A percentile compares a stretch with the other conserved stretches of the same genome.
Evolutionary conservation across 2,329 filamentous ascomycete genomes (phyloP).

Genomic region (Ophiostoma sp.): DNA sequence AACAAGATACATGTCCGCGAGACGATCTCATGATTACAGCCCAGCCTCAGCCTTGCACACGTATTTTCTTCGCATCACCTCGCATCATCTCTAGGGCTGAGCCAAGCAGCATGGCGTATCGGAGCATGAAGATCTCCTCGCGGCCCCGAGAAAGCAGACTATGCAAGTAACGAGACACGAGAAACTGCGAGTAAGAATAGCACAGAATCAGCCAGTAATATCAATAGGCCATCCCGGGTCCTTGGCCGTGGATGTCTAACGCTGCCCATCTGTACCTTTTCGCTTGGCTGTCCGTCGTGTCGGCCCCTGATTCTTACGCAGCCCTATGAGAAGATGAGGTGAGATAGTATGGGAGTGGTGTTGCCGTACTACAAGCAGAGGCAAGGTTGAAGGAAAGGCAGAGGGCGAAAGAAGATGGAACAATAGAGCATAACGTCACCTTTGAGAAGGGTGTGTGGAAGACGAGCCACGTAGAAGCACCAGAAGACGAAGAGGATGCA

Average conservation of each 20-base stretch:
- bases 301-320: conserved; percentile 1
- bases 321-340: not conserved
- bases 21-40: conserved; percentile 1
- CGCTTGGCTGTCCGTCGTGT: not conserved
- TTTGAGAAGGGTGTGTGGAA: not conserved
- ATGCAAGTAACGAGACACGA: not conserved
- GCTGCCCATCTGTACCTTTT: not conserved
- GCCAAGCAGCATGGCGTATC: not conserved
- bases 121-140: not conserved
- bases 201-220: not conserved
- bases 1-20: not conserved
- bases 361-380: not conserved
- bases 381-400: not conserved
- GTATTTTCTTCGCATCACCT: not conserved
- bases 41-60: conserved; percentile 1
- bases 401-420: not conserved
- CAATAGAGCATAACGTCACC: not conserved
- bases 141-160: not conserved
- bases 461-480: conserved; percentile 2
- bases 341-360: not conserved
- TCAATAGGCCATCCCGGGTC: not conserved
- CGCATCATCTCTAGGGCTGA: not conserved
- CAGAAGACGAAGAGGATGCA: not conserved
- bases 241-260: not conserved
- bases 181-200: not conserved